These are phyloP conservation scores for Yamadazyma songkhlaensis DNA, from an alignment of 1,139 yeast species.

Conservation along the genomic window DNA sequence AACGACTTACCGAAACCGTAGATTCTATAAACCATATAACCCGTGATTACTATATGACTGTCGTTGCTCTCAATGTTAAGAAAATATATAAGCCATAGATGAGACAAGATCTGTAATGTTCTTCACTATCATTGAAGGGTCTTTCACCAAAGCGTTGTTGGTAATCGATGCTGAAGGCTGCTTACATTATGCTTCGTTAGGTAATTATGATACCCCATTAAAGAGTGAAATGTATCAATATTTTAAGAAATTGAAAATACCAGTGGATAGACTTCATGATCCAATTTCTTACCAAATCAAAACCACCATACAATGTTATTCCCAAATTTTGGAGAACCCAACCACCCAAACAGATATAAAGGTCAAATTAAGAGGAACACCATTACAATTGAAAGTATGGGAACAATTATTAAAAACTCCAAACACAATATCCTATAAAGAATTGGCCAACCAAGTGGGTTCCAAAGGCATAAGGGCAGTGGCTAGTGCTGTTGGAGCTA, in stretches of 20 bases:
- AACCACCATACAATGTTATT: neutral
- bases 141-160: conserved; percentile 4
- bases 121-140: neutral
- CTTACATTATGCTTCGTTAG: conserved; percentile 4
- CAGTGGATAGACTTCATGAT: neutral
- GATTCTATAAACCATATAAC: too few relatives aligned
- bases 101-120: too few relatives aligned
- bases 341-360: neutral
- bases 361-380: conserved; percentile 1
- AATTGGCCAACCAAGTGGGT: conserved; percentile 1
- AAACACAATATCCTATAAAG: neutral
- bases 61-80: neutral
- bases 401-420: neutral
- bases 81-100: neutral
- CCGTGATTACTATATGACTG: too few relatives aligned
- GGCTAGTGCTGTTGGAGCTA: conserved; percentile 5
- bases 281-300: conserved; percentile 2
- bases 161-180: conserved; percentile 1
- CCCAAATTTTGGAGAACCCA: conserved; percentile 1
- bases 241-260: neutral
- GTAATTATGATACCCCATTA: neutral
- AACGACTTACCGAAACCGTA: too few relatives aligned
- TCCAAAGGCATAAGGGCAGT: conserved; percentile 3
- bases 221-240: neutral
- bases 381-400: conserved; percentile 4